Evolutionary conservation across 2,329 filamentous ascomycete genomes (phyloP).

Genomic region (Leptographium lundbergii): DNA sequence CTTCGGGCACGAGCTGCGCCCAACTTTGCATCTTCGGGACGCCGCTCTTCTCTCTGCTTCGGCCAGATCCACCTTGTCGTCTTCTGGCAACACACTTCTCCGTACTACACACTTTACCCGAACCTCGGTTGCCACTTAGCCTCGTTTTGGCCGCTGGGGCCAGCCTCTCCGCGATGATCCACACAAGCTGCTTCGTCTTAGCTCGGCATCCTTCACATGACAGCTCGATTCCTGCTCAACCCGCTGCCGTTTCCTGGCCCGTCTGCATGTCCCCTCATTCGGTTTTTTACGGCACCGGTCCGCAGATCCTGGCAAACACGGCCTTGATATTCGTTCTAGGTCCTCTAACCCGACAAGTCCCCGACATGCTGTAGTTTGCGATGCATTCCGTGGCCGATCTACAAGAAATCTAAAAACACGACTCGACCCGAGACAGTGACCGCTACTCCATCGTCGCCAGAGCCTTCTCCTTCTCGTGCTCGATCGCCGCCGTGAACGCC

Average conservation of each 20-base stretch:
- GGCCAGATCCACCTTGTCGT: neutral
- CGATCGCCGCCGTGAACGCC: slow-evolving; percentile 59
- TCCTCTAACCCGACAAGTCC: neutral
- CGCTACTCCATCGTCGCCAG: slow-evolving; percentile 28
- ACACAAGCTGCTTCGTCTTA: neutral
- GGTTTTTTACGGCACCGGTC: neutral
- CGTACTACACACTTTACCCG: too few relatives aligned
- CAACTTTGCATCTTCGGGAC: neutral
- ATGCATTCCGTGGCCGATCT: neutral
- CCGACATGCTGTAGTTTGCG: neutral
- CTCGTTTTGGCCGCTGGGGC: neutral
- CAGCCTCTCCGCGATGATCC: neutral
- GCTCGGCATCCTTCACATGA: slow-evolving; percentile 1
- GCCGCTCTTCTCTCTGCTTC: neutral
- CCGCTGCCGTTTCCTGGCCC: neutral
- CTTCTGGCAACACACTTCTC: neutral
- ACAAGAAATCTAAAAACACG: neutral
- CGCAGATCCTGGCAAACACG: neutral
- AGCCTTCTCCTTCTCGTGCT: slow-evolving; percentile 39
- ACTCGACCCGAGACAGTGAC: neutral
- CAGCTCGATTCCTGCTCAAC: neutral
- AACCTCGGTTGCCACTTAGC: neutral
- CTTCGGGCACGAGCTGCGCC: neutral
- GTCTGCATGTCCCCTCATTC: neutral
- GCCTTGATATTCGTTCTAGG: neutral